phyloP scores from a whole-genome alignment of 2,329 filamentous ascomycete species.

The Plenodomus biglobosus region DNA sequence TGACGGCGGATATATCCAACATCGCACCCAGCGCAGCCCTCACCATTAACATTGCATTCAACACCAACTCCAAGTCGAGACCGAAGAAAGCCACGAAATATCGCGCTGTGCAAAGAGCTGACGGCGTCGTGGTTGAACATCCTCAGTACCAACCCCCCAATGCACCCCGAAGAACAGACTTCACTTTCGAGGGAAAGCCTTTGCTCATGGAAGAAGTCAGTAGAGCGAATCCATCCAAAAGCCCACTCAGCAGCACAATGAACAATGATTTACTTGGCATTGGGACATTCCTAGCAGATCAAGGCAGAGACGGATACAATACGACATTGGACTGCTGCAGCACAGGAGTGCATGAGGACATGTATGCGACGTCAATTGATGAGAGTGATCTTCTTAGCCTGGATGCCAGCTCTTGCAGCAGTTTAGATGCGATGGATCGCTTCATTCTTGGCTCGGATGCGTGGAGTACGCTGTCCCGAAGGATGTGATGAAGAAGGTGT shows the following conservation, averaged over 20 bases:
- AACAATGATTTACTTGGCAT: background rate
- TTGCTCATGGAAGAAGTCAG: background rate
- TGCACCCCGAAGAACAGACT: background rate
- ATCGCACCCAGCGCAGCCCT: slow-evolving; percentile 1
- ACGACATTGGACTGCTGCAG: no score
- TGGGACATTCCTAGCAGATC: background rate
- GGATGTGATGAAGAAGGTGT: no score
- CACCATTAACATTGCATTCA: slow-evolving; percentile 2
- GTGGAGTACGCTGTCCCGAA: no score
- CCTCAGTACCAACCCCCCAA: slow-evolving; percentile 15
- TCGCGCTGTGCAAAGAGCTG: slow-evolving; percentile 14
- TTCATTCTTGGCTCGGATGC: no score
- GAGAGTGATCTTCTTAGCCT: no score
- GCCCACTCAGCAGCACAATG: no score
- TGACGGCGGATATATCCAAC: background rate
- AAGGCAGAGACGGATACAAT: no score
- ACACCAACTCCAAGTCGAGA: slow-evolving; percentile 3
- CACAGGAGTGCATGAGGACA: no score
- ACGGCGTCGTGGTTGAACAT: slow-evolving; percentile 20
- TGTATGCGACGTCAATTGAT: no score
- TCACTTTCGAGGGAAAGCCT: slow-evolving; percentile 3
- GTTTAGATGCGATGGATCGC: no score
- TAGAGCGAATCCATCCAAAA: background rate
- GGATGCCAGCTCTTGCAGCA: no score
- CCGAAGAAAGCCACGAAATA: slow-evolving; percentile 6